A percentile compares a stretch with the other conserved stretches of the same genome.
Conservation (phyloP, 2,329 filamentous ascomycete genomes). For the Aureobasidium uvarum region DNA sequence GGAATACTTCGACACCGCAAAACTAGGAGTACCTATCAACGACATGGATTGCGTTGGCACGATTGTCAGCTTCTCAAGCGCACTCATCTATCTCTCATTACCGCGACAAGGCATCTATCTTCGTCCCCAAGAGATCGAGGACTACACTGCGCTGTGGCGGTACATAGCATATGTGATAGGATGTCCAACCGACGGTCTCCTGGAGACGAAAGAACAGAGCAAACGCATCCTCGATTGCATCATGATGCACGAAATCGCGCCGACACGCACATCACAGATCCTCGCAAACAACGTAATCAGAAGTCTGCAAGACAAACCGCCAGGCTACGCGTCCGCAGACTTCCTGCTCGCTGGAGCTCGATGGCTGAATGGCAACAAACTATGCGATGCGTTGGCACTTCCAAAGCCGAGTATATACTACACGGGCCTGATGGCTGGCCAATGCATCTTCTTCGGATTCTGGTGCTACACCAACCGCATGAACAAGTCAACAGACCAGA, state of each 20-base stretch:
- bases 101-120: constrained; percentile 71
- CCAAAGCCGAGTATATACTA: constrained; percentile 58
- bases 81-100: constrained; percentile 65
- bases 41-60: constrained; percentile 73
- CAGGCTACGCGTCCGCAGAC: constrained; percentile 62
- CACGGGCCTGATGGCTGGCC: constrained; percentile 59
- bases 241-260: constrained; percentile 63
- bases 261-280: constrained; percentile 60
- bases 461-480: constrained; percentile 54
- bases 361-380: constrained; percentile 66
- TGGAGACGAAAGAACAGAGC: constrained; percentile 57
- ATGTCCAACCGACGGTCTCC: constrained; percentile 59
- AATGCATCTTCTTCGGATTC: constrained; percentile 64
- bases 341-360: constrained; percentile 67
- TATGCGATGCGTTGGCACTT: constrained; percentile 61
- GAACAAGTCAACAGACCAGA: constrained; percentile 50
- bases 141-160: constrained; percentile 74
- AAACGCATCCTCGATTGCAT: constrained; percentile 66
- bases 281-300: constrained; percentile 75
- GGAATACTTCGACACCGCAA: constrained; percentile 60
- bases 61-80: constrained; percentile 66
- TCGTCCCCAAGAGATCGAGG: constrained; percentile 59
- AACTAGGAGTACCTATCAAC: constrained; percentile 67
- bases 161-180: constrained; percentile 71
- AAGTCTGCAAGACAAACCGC: constrained; percentile 63